These are phyloP conservation scores for Daldinia bambusicola DNA, from an alignment of 495 filamentous ascomycete genomes.

Conservation along the genomic window DNA sequence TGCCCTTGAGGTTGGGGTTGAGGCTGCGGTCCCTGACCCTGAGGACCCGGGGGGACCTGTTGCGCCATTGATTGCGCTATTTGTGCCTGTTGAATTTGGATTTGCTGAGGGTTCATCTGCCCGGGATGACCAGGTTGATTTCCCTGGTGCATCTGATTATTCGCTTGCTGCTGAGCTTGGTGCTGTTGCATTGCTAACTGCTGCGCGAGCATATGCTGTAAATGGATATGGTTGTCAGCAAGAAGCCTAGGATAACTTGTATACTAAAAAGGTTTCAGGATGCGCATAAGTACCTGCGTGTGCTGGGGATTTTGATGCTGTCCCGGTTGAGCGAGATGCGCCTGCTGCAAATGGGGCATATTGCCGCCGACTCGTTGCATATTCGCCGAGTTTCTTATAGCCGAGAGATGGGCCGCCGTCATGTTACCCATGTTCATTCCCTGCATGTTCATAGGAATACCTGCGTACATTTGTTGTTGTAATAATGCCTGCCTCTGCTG, in stretches of 20 bases:
- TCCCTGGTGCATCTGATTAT: slow-evolving; percentile 54
- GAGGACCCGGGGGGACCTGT: slow-evolving; percentile 41
- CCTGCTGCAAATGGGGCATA: slow-evolving; percentile 58
- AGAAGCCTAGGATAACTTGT: not conserved
- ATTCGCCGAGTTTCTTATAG: slow-evolving; percentile 59
- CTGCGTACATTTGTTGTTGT: slow-evolving; percentile 58
- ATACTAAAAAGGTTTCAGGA: slow-evolving; percentile 5
- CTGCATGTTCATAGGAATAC: slow-evolving; percentile 67
- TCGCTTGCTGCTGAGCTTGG: slow-evolving; percentile 62
- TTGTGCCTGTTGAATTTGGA: slow-evolving; percentile 49
- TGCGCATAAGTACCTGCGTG: slow-evolving; percentile 41
- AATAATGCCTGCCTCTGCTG: slow-evolving; percentile 52
- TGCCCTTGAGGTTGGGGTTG: slow-evolving; percentile 49
- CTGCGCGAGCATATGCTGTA: slow-evolving; percentile 50
- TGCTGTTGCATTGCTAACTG: slow-evolving; percentile 59
- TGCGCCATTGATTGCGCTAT: slow-evolving; percentile 48
- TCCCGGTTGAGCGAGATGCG: slow-evolving; percentile 58
- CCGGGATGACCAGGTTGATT: slow-evolving; percentile 54
- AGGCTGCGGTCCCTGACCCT: slow-evolving; percentile 50
- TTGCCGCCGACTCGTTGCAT: slow-evolving; percentile 49
- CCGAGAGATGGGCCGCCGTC: slow-evolving; percentile 64
- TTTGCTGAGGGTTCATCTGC: slow-evolving; percentile 56
- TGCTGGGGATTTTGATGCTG: slow-evolving; percentile 58
- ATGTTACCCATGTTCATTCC: slow-evolving; percentile 53
- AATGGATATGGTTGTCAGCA: slow-evolving; percentile 14